Conservation (phyloP, 225 moss, liverwort and hornwort genomes). For the Physcomitrium patens region DNA sequence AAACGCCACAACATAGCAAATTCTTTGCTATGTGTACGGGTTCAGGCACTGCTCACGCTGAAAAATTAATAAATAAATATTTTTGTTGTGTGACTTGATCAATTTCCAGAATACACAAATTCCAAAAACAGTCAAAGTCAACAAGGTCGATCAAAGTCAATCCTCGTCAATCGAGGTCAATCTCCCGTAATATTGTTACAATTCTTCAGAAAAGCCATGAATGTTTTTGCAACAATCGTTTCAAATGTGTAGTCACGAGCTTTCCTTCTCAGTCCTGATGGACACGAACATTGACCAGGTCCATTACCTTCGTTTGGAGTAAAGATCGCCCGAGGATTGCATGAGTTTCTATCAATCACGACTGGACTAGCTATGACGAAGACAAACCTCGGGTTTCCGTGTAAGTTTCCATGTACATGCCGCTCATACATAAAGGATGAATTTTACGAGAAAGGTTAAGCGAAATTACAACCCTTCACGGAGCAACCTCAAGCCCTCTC, state of each 20-base stretch:
- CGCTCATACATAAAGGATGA: not conserved
- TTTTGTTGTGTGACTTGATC: not conserved
- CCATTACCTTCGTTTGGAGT: not conserved
- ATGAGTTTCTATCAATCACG: not conserved
- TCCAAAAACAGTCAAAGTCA: not conserved
- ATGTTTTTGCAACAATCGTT: not conserved
- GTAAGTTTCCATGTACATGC: not conserved
- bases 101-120: not conserved
- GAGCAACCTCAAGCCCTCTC: not conserved
- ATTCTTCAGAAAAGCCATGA: not conserved
- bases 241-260: not conserved
- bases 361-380: not conserved
- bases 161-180: not conserved
- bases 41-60: constrained; percentile 9
- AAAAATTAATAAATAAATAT: constrained; percentile 1
- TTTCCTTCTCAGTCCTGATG: not conserved
- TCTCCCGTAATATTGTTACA: not conserved
- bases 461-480: not conserved
- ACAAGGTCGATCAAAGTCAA: not conserved
- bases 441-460: not conserved
- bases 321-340: not conserved
- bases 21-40: constrained; percentile 15
- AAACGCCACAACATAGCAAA: constrained; percentile 8
- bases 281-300: not conserved
- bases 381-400: constrained; percentile 2